phyloP scores from a whole-genome alignment of 169 alveolate species.

The Plasmodium billcollinsi region DNA sequence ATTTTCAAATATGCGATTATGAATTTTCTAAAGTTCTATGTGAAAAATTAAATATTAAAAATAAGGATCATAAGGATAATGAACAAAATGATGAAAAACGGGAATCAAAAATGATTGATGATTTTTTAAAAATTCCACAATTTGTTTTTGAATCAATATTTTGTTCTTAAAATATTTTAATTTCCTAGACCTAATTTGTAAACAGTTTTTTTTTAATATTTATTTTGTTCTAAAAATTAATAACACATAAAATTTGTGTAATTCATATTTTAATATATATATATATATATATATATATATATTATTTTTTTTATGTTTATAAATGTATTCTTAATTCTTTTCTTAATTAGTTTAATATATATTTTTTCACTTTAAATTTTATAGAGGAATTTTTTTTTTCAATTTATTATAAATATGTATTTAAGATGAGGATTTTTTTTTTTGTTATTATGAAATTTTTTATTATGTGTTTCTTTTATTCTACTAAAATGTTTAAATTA shows the following conservation, averaged over 20 bases:
- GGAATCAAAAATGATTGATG: not conserved
- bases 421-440: not conserved
- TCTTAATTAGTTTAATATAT: too few species aligned
- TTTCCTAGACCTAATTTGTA: too few species aligned
- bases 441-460: not conserved
- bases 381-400: too few species aligned
- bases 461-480: not conserved
- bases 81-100: constrained; percentile 13
- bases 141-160: constrained; percentile 61
- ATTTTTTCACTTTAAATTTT: too few species aligned
- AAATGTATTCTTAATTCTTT: too few species aligned
- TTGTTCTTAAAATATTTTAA: constrained; percentile 6
- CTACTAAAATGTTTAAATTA: constrained; percentile 11
- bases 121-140: constrained; percentile 37
- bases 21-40: constrained; percentile 27
- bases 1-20: constrained; percentile 42
- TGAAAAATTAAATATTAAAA: constrained; percentile 53
- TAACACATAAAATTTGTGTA: too few species aligned
- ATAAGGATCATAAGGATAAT: not conserved
- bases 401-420: too few species aligned
- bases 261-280: too few species aligned
- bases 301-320: too few species aligned
- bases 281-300: too few species aligned
- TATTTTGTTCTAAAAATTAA: too few species aligned
- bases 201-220: too few species aligned